Base-by-base conservation (phyloP, 805 yeast species). In the Hanseniaspora lachancei region DNA sequence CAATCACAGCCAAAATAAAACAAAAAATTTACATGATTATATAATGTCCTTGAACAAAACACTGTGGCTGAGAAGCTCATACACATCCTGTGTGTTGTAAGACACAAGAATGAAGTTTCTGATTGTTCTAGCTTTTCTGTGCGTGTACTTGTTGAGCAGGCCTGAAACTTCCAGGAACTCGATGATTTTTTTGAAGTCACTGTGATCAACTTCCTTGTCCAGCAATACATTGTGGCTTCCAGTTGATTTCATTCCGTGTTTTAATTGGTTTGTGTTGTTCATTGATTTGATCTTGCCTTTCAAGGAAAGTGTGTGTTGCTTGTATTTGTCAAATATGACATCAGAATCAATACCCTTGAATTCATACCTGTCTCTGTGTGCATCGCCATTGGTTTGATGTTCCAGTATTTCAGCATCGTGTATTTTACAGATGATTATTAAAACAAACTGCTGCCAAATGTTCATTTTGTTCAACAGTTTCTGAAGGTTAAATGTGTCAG, bases 381-480 rank as follows among this genome's bases (percentile, higher is more conserved):
- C 21, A 13, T 21, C 32, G 2, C 6, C 18, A 12, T n/a, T 32
- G 6, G 13, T 46, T 34, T 46, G 40, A 20, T 29, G 24, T 32
- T 46, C 23, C 32, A 29, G 2, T 12, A 46, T 6, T 9, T 18
- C 50, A 10, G 21, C 13, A 8, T 53, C 35, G 12, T 38, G 24
- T 23, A 53, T n/a, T 21, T 40, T 53, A 24, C 56, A 53, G 2
- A 53, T 9, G 7, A 53, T 21, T 7, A 53, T 23, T n/a, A 53
- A 23, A 10, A 53, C 23, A 27, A 53, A 29, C 5, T 53, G 56
- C 13, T 53, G 56, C 56, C 56, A 53, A 18, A 53, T 46, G 21
- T 46, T 53, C 42, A 53, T 38, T 29, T 39, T 53, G 24, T 39
- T 46, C 39, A 53, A n/a, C 24, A 53, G 16, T n/a, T 53, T 53